Base-by-base conservation (phyloP, 2,329 filamentous ascomycete species). In the Aspergillus jensenii region DNA sequence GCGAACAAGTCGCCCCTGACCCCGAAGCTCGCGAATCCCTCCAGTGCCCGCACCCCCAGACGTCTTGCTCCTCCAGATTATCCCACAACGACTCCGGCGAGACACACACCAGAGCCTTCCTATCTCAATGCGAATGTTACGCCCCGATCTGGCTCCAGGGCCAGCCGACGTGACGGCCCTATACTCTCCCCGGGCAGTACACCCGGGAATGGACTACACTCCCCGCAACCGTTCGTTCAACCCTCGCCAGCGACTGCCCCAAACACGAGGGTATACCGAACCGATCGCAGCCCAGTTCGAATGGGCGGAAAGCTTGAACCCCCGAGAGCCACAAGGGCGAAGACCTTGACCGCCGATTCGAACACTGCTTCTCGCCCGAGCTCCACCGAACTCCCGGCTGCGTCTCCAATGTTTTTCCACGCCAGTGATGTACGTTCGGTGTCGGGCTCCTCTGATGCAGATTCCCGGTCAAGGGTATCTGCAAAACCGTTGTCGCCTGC, bases 341-440 rank as follows among this genome's bases (percentile, higher is more conserved):
- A 73, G 62, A 76, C 74, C 37, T 63, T 74, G 37, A 68, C 70
- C 15, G 69, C 73, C 25, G 76, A 77, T 8, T 73, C 59, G 52
- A 74, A 67, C 44, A 65, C 65, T 56, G 59, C 56, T 48, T 71
- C 72, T 56, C 73, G 65, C 35, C 71, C 66, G 19, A 71, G 63
- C 53, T 74, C 69, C 52, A 73, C 64, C 55, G 76, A 71, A 49
- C 68, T 70, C 43, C 60, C 71, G 6, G 62, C 71, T 15, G 71
- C 68, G 4, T 68, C 73, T 19, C 76, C 88, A 53, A 93, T 91
- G 78, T 98, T 98, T 82, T 97, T 99, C 73, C 93, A 96, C 72
- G 95, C 93, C 27, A 91, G 87, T 71, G 91, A 96, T 65, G 89
- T 84, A 40, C 87, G 84, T 65, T 75, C 79, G 37, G 52, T 60